phyloP scores from a whole-genome alignment of 768 basidiomycete genomes.

The Pleurotus cornucopiae region DNA sequence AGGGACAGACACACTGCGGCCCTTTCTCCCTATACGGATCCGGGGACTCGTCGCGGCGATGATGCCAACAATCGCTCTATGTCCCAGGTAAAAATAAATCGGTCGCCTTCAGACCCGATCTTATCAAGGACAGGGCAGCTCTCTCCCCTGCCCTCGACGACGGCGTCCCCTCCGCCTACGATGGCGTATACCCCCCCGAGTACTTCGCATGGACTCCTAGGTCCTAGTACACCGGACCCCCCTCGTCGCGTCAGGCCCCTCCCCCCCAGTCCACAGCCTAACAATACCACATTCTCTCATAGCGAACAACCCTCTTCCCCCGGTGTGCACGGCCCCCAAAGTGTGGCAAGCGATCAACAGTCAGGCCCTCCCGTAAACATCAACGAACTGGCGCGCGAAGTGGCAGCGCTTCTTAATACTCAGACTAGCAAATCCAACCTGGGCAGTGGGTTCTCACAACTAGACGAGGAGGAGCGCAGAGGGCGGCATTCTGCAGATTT shows the following conservation, averaged over 20 bases:
- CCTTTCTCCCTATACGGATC: neutral
- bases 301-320: neutral
- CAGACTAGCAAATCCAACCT: neutral
- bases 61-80: slow-evolving; percentile 1
- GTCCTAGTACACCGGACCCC: neutral
- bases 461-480: neutral
- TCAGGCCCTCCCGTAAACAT: slow-evolving; percentile 6
- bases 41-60: neutral
- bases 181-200: neutral
- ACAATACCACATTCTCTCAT: neutral
- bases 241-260: neutral
- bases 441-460: neutral
- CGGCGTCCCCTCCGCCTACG: slow-evolving; percentile 1
- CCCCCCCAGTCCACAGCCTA: slow-evolving; percentile 1
- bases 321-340: neutral
- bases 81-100: slow-evolving; percentile 9
- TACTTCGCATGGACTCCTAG: neutral
- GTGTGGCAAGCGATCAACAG: neutral
- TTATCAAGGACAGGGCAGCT: neutral
- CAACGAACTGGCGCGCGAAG: slow-evolving; percentile 7
- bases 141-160: neutral
- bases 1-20: neutral
- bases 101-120: neutral
- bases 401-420: neutral
- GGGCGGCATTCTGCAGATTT: too few species aligned